A percentile compares a stretch with the other conserved stretches of the same genome.
Evolutionary conservation across 441 rosid species (phyloP).

Genomic region (Gossypium davidsonii): DNA sequence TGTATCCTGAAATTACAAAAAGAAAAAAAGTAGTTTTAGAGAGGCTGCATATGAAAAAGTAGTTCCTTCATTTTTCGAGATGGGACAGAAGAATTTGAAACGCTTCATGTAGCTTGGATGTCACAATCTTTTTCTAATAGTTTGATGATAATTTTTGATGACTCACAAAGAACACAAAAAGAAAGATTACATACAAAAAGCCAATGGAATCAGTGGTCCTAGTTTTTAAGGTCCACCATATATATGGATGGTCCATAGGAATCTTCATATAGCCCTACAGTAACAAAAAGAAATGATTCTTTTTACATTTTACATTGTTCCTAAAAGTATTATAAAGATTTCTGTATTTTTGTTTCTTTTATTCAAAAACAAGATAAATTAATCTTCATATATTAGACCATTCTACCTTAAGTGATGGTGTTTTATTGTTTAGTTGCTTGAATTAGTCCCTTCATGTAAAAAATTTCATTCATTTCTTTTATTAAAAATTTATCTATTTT

Average conservation of each 20-base stretch:
- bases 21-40: not conserved
- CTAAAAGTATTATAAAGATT: no score
- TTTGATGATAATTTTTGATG: not conserved
- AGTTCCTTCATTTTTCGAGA: not conserved
- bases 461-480: no score
- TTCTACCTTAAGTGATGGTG: no score
- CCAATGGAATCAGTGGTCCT: not conserved
- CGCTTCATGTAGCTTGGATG: not conserved
- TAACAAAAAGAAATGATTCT: not conserved
- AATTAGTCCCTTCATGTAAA: no score
- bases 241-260: constrained; percentile 3
- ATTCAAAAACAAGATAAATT: no score
- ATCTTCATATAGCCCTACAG: not conserved
- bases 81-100: not conserved
- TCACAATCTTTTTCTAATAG: not conserved
- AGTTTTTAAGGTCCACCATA: not conserved
- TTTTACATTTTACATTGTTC: no score
- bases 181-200: not conserved
- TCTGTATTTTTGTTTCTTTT: no score
- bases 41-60: not conserved
- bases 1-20: constrained; percentile 51
- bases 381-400: no score
- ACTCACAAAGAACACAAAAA: not conserved
- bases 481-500: no score
- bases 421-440: no score